Percentiles rank a stretch among this genome's conserved stretches.
phyloP scores from a whole-genome alignment of 768 basidiomycete genomes.

The Collybia nuda region DNA sequence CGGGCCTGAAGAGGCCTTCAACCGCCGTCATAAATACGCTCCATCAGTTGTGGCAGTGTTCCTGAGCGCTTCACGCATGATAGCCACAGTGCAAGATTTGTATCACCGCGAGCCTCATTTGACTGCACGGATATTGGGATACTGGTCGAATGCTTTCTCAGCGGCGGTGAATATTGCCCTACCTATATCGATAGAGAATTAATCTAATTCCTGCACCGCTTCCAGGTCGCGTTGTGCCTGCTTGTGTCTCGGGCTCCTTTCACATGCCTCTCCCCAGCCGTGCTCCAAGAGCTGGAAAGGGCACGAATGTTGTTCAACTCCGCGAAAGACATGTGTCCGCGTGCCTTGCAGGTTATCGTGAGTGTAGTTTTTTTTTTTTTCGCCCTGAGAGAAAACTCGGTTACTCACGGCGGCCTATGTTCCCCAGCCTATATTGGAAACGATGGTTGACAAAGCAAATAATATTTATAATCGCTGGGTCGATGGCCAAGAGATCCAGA shows the following conservation, averaged over 20 bases:
- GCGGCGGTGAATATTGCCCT: constrained; percentile 38
- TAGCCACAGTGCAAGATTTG: constrained; percentile 56
- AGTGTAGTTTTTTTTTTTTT: constrained; percentile 19
- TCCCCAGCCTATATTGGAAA: constrained; percentile 43
- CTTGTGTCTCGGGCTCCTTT: constrained; percentile 67
- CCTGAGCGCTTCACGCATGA: constrained; percentile 61
- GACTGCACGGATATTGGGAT: constrained; percentile 50
- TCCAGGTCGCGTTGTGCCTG: constrained; percentile 49
- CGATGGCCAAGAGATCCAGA: constrained; percentile 41
- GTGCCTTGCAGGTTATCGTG: constrained; percentile 46
- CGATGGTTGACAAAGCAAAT: constrained; percentile 52
- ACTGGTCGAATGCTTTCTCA: constrained; percentile 56
- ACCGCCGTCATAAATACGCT: constrained; percentile 62
- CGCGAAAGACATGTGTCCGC: constrained; percentile 43
- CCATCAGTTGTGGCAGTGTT: constrained; percentile 72
- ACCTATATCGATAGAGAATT: not conserved
- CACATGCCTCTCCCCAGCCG: constrained; percentile 60
- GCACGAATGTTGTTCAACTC: constrained; percentile 43
- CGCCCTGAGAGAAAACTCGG: not conserved
- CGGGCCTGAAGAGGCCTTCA: constrained; percentile 56
- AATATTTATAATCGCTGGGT: constrained; percentile 48
- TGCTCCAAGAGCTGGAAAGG: constrained; percentile 59
- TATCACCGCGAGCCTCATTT: constrained; percentile 59
- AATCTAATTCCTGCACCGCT: not conserved
- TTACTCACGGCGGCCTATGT: not conserved